Conservation (phyloP, 352 stramenopile species). For the Globisporangium mamillatum region DNA sequence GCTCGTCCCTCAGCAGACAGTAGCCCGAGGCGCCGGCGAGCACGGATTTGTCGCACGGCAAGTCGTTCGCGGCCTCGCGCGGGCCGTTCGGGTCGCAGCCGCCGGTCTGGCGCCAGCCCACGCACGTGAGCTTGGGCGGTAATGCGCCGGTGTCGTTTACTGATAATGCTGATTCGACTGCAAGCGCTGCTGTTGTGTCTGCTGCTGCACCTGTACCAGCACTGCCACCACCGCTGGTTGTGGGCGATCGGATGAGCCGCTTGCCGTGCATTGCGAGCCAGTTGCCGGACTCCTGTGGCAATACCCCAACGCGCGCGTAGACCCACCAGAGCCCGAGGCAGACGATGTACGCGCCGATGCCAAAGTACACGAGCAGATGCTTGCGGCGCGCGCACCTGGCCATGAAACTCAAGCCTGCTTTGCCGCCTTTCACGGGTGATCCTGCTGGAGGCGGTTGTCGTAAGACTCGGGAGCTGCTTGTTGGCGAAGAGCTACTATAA, state of each 20-base stretch:
- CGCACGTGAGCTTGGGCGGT: conserved; percentile 24
- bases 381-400: conserved; percentile 8
- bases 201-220: neutral
- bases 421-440: neutral
- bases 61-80: conserved; percentile 30
- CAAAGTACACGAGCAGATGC: conserved; percentile 1
- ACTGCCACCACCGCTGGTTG: neutral
- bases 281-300: neutral
- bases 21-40: conserved; percentile 34
- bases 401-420: neutral
- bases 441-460: neutral
- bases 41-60: conserved; percentile 27
- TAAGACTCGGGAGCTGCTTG: neutral
- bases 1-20: conserved; percentile 35
- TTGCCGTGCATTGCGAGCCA: conserved; percentile 12
- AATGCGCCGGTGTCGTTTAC: neutral
- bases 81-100: conserved; percentile 34
- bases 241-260: neutral
- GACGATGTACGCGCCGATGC: conserved; percentile 5
- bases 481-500: neutral
- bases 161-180: neutral
- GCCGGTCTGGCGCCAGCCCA: conserved; percentile 45
- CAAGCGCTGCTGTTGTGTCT: neutral
- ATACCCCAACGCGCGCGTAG: neutral
- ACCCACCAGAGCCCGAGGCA: conserved; percentile 14